phyloP scores from a whole-genome alignment of 2,329 filamentous ascomycete species.

The Cyphellophora attinorum region DNA sequence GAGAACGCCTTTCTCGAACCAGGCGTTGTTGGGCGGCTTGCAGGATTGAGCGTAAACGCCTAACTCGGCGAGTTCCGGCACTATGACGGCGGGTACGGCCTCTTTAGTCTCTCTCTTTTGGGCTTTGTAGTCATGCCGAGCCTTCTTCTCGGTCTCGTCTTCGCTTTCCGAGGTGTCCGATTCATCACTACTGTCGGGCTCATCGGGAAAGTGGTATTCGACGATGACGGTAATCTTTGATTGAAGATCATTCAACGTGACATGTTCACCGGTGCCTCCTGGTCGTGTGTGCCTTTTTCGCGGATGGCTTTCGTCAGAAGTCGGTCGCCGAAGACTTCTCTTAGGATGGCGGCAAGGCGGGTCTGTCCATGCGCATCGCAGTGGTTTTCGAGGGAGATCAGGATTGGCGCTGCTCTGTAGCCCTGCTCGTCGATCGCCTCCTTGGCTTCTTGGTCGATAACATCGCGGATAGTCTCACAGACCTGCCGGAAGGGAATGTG shows the following conservation, averaged over 20 bases:
- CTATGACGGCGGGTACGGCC: constrained; percentile 9
- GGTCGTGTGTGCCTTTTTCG: constrained; percentile 14
- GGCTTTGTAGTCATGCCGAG: constrained; percentile 11
- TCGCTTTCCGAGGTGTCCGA: constrained; percentile 4
- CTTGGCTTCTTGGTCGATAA: constrained; percentile 14
- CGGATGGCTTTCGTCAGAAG: constrained; percentile 14
- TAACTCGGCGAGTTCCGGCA: constrained; percentile 18
- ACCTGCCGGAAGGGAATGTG: constrained; percentile 16
- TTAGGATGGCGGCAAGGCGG: constrained; percentile 17
- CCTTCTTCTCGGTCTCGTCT: constrained; percentile 9
- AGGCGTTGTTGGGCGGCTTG: constrained; percentile 17
- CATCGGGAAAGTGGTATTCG: constrained; percentile 16
- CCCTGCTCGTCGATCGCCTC: constrained; percentile 4
- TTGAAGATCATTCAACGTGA: constrained; percentile 14
- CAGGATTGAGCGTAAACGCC: constrained; percentile 19
- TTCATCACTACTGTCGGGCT: constrained; percentile 5
- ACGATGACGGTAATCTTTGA: constrained; percentile 18
- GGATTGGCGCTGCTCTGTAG: constrained; percentile 11
- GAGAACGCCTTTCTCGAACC: constrained; percentile 13
- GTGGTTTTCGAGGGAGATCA: constrained; percentile 18
- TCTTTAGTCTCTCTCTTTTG: constrained; percentile 12
- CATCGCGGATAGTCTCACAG: constrained; percentile 17
- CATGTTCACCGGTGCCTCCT: constrained; percentile 14
- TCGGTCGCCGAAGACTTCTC: constrained; percentile 15
- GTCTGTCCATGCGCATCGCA: constrained; percentile 13